Evolutionary conservation across 352 stramenopile species (phyloP).

Genomic region (Globisporangium okanoganense): DNA sequence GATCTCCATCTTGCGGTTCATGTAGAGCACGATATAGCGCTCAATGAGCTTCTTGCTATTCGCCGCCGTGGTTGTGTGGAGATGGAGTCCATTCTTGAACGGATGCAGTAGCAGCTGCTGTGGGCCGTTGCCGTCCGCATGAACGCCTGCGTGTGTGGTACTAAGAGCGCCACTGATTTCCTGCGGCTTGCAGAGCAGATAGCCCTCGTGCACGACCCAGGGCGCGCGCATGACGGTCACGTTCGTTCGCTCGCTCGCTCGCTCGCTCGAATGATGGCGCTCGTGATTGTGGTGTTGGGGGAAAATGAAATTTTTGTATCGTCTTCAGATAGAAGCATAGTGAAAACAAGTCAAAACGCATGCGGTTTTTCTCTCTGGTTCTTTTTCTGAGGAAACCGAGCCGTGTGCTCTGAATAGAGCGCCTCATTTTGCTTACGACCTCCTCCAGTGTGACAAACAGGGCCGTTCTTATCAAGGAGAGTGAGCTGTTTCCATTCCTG

Average conservation of each 20-base stretch:
- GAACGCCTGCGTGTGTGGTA: neutral
- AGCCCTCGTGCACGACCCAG: constrained; percentile 62
- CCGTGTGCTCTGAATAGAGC: constrained; percentile 7
- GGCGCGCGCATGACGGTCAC: constrained; percentile 29
- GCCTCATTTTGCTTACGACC: constrained; percentile 3
- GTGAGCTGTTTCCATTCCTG: neutral
- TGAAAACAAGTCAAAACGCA: neutral
- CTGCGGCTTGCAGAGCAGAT: constrained; percentile 39
- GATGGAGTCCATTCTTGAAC: constrained; percentile 9
- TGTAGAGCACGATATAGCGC: constrained; percentile 67
- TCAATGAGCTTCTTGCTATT: constrained; percentile 21
- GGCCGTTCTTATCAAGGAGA: constrained; percentile 5
- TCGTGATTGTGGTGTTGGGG: neutral
- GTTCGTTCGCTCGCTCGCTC: no score
- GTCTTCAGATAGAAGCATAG: neutral
- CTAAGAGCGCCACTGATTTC: constrained; percentile 4
- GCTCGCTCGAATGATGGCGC: neutral
- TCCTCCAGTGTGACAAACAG: constrained; percentile 6
- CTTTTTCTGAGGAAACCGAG: neutral
- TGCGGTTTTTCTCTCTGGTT: neutral
- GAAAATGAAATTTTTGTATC: neutral
- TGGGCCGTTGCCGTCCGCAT: neutral
- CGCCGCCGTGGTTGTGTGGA: neutral
- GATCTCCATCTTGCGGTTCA: constrained; percentile 80
- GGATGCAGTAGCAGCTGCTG: constrained; percentile 5